These are phyloP conservation scores for Blastobotrys parvus DNA, from an alignment of 805 yeast species.

Conservation along the genomic window DNA sequence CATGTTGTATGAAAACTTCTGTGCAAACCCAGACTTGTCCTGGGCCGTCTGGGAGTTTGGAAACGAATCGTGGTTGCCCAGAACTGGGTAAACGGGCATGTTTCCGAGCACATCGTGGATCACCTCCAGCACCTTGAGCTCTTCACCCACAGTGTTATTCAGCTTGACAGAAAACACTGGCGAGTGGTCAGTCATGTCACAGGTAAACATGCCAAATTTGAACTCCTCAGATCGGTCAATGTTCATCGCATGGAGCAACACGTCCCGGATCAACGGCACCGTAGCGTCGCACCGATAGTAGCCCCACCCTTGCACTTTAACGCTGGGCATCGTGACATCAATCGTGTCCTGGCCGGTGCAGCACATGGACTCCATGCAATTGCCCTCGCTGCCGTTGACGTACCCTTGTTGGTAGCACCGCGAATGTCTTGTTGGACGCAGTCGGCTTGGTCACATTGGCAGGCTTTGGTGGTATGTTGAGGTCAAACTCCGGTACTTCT, in stretches of 20 bases:
- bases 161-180: constrained; percentile 38
- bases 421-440: too few relatives aligned
- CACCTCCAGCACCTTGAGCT: constrained; percentile 41
- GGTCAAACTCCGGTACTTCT: constrained; percentile 40
- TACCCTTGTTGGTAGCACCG: constrained; percentile 53
- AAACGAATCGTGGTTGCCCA: constrained; percentile 68
- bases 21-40: constrained; percentile 35
- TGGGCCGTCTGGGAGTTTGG: constrained; percentile 68
- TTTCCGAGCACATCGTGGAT: constrained; percentile 43
- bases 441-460: too few relatives aligned
- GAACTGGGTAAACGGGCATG: constrained; percentile 50
- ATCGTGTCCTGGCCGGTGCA: constrained; percentile 47
- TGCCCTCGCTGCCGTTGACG: constrained; percentile 38
- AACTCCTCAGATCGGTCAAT: constrained; percentile 30
- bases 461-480: too few relatives aligned
- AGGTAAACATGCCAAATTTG: constrained; percentile 62
- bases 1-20: constrained; percentile 39
- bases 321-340: constrained; percentile 27
- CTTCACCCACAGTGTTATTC: constrained; percentile 46
- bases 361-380: constrained; percentile 46
- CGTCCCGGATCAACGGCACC: constrained; percentile 48
- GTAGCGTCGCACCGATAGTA: constrained; percentile 61
- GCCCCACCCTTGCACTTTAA: constrained; percentile 57
- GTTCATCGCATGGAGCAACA: constrained; percentile 38
- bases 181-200: constrained; percentile 66